Evolutionary conservation across 805 yeast species (phyloP).

Genomic region (Monosporozyma yasuniensis): DNA sequence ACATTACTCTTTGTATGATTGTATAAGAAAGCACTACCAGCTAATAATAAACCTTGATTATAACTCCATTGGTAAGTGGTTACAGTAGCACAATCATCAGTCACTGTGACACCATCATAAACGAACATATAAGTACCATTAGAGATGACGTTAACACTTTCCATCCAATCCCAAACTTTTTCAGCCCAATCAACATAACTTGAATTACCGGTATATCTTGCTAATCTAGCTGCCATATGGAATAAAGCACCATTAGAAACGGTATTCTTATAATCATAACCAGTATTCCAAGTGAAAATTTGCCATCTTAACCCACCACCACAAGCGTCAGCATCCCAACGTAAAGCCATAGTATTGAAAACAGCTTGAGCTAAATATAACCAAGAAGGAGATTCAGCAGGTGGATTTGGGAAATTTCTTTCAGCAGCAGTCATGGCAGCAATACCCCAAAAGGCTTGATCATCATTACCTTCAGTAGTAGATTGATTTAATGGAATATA

Average conservation of each 20-base stretch:
- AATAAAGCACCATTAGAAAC: constrained; percentile 87
- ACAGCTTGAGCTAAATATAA: constrained; percentile 77
- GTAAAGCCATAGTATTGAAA: constrained; percentile 77
- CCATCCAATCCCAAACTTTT: constrained; percentile 74
- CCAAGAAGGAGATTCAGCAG: constrained; percentile 59
- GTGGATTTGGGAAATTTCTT: constrained; percentile 68
- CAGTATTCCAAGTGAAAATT: constrained; percentile 87
- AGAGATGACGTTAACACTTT: constrained; percentile 39
- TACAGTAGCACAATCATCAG: constrained; percentile 51
- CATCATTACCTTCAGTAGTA: constrained; percentile 94
- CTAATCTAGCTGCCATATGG: constrained; percentile 79
- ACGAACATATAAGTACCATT: constrained; percentile 33
- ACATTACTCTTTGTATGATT: constrained; percentile 54
- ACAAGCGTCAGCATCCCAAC: constrained; percentile 76
- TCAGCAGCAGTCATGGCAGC: constrained; percentile 91
- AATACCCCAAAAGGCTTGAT: constrained; percentile 95
- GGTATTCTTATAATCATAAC: constrained; percentile 87
- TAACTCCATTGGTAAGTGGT: constrained; percentile 72
- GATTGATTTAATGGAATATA: constrained; percentile 84
- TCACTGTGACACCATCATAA: constrained; percentile 60
- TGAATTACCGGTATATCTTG: constrained; percentile 68
- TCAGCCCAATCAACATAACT: constrained; percentile 71
- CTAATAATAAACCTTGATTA: constrained; percentile 69
- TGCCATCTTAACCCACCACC: constrained; percentile 95
- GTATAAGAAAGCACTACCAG: constrained; percentile 76